Evolutionary conservation across 2,329 filamentous ascomycete genomes (phyloP).

Genomic region (Escovopsis sp.): DNA sequence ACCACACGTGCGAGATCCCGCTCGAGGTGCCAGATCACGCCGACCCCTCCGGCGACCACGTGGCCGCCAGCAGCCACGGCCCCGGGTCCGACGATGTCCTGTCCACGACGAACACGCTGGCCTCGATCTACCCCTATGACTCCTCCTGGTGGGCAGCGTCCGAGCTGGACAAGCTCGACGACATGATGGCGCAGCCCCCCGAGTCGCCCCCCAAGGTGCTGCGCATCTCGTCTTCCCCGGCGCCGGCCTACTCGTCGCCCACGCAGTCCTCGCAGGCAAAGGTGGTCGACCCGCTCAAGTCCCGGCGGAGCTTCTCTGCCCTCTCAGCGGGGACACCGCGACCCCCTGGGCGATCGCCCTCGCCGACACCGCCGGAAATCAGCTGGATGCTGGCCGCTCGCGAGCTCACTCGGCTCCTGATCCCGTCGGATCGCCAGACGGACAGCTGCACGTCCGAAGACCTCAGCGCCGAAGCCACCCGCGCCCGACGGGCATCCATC

Average conservation of each 20-base stretch:
- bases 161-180: conserved; percentile 55
- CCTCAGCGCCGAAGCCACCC: conserved; percentile 52
- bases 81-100: conserved; percentile 18
- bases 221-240: conserved; percentile 44
- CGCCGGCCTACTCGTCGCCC: conserved; percentile 71
- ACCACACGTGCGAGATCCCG: conserved; percentile 26
- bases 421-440: conserved; percentile 61
- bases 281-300: conserved; percentile 50
- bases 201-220: conserved; percentile 35
- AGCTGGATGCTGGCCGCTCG: conserved; percentile 74
- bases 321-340: conserved; percentile 17
- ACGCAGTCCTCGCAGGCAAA: conserved; percentile 80
- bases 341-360: conserved; percentile 26
- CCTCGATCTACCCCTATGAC: conserved; percentile 38
- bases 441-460: conserved; percentile 66
- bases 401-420: conserved; percentile 67
- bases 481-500: conserved; percentile 45
- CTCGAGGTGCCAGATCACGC: conserved; percentile 7
- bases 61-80: conserved; percentile 41
- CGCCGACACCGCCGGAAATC: conserved; percentile 65
- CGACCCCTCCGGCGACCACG: conserved; percentile 30
- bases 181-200: conserved; percentile 33
- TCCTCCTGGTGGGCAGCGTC: conserved; percentile 54
- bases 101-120: conserved; percentile 5
- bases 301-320: conserved; percentile 47